These are phyloP conservation scores for Microcyclospora pomicola DNA, from an alignment of 2,329 filamentous ascomycete genomes.

Conservation along the genomic window DNA sequence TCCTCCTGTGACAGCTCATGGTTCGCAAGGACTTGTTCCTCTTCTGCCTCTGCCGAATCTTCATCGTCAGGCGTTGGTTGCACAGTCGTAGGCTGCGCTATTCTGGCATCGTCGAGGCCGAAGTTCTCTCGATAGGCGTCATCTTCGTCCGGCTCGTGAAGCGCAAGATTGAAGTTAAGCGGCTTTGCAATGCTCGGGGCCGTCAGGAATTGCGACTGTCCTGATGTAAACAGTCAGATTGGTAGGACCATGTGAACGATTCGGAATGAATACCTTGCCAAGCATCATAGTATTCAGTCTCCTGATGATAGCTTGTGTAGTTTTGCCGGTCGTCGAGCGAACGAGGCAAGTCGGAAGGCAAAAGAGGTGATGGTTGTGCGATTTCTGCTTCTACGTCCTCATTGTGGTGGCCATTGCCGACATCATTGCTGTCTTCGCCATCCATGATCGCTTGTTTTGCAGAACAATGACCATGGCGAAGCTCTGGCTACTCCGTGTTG, in stretches of 20 bases:
- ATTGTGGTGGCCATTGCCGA: constrained; percentile 2
- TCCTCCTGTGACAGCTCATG: constrained; percentile 60
- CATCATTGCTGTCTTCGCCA: constrained; percentile 1
- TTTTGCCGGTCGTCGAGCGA: constrained; percentile 78
- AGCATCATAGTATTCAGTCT: constrained; percentile 97
- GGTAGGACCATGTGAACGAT: constrained; percentile 1
- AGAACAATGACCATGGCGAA: too few species aligned
- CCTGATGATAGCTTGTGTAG: constrained; percentile 53
- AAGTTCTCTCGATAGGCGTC: constrained; percentile 30
- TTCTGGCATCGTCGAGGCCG: constrained; percentile 55
- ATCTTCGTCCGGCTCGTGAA: constrained; percentile 65
- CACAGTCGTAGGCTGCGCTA: constrained; percentile 92
- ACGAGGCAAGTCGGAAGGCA: constrained; percentile 77
- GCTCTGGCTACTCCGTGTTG: too few species aligned
- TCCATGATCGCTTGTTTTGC: constrained; percentile 1
- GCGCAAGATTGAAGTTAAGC: constrained; percentile 68
- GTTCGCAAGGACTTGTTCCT: constrained; percentile 64
- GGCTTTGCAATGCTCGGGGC: constrained; percentile 74
- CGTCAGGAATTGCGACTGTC: constrained; percentile 89
- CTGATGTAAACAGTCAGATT: constrained; percentile 32
- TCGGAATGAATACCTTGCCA: constrained; percentile 66
- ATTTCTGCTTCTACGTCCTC: constrained; percentile 9
- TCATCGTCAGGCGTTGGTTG: constrained; percentile 75
- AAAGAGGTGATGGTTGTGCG: constrained; percentile 27
- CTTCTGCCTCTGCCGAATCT: constrained; percentile 54